These are phyloP conservation scores for Aciculosporium take DNA, from an alignment of 2,329 filamentous ascomycete species.

Conservation along the genomic window DNA sequence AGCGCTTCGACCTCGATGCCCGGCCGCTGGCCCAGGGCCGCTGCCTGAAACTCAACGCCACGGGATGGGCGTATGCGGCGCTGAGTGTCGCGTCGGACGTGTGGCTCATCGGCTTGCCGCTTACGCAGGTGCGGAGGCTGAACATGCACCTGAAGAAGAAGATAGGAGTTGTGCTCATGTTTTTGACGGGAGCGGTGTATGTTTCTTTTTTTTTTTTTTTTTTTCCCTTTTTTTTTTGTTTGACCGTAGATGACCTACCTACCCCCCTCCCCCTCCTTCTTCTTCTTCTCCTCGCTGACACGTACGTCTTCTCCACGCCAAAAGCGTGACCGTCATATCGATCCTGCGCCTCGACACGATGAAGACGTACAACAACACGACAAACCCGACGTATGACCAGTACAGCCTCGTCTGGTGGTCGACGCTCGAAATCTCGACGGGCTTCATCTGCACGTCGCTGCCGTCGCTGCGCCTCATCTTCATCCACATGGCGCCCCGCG, in stretches of 20 bases:
- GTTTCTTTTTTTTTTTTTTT: not conserved
- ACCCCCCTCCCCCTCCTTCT: not conserved
- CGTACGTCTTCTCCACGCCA: not conserved
- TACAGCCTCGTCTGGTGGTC: constrained; percentile 3
- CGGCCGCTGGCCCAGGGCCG: not conserved
- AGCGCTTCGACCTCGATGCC: constrained; percentile 10
- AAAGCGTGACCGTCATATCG: constrained; percentile 4
- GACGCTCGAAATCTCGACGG: constrained; percentile 1
- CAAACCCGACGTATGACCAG: constrained; percentile 4
- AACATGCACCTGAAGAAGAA: constrained; percentile 4
- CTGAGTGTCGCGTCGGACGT: constrained; percentile 1
- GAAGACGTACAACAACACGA: not conserved
- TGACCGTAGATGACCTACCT: not conserved
- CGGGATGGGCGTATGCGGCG: not conserved
- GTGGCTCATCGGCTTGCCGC: constrained; percentile 4
- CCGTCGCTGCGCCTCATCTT: constrained; percentile 2
- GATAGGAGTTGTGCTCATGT: constrained; percentile 4
- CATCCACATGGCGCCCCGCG: not conserved
- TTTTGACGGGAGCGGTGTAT: constrained; percentile 3
- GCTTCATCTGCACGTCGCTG: constrained; percentile 4
- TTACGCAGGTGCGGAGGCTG: constrained; percentile 1
- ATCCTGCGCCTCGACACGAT: constrained; percentile 2
- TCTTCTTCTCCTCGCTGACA: not conserved
- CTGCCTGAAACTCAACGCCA: not conserved
- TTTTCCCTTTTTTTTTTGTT: not conserved